Base-by-base conservation (phyloP, 148 eudicot species). In the Rhododendron williamsianum region DNA sequence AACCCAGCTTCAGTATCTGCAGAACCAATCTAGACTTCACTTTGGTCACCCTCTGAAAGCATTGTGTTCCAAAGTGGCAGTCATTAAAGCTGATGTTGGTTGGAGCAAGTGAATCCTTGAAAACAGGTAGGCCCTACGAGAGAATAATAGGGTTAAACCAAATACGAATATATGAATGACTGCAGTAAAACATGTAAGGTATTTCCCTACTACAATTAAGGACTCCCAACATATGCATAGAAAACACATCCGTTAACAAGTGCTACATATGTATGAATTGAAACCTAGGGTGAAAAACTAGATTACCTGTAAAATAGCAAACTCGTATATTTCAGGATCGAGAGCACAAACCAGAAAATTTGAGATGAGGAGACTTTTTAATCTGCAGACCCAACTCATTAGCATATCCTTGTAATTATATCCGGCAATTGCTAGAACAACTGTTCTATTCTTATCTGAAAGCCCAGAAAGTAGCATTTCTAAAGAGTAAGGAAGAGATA, bases 311-410 rank as follows among this genome's bases (percentile, higher is more conserved):
- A 91, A 87, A 80, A 95, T 86, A 43, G 95, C 91, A 87, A 95
- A 94, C 58, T 95, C 91, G 60, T 97, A 94, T 16, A 89, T 87
- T 77, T 97, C 98, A 81, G 89, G 91, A 85, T 97, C 98, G 86
- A 97, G 98, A 81, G 99, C 98, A 86, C 93, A 91, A 30, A 95
- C 93, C 86, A 97, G 81, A 89, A 91, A 95, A 83, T 95, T 97
- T 27, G 90, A 83, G 83, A 95, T 82, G 83, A 49, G 86, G 83
- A 97, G 92, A 84, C 84, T 88, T 25, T 92, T 92, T 86, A 97
- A 84, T 91, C 95, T 92, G 89, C 99, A 97, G 15, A 92, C 98
- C 99, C 98, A 97, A 80, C 94, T 97, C 99, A 97, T 97, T 67
- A 97, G 85, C 98, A 97, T 97, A 86, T 97, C 99, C 90, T 92